phyloP scores from a whole-genome alignment of 495 filamentous ascomycete species.

The Articulospora tetracladia region DNA sequence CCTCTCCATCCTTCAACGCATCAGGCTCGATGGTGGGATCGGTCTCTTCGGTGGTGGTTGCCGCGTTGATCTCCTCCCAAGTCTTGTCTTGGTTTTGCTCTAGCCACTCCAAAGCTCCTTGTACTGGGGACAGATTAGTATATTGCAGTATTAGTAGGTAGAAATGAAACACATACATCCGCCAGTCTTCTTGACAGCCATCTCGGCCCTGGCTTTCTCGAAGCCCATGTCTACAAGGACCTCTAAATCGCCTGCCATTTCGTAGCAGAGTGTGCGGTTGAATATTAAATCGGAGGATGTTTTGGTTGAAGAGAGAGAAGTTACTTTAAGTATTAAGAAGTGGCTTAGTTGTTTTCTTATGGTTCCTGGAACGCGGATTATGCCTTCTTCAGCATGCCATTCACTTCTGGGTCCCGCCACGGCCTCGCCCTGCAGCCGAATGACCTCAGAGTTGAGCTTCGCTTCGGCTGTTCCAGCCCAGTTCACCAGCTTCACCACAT shows the following conservation, averaged over 20 bases:
- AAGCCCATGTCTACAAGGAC: conserved; percentile 95
- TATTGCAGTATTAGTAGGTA: not conserved
- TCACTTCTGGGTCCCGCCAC: not conserved
- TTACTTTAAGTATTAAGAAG: too few species aligned
- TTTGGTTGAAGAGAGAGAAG: not conserved
- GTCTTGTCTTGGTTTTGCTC: conserved; percentile 83
- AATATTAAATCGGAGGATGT: not conserved
- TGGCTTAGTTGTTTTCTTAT: too few species aligned
- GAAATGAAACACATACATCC: conserved; percentile 52
- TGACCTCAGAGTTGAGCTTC: conserved; percentile 1
- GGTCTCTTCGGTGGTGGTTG: conserved; percentile 34
- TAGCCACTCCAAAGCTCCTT: conserved; percentile 90
- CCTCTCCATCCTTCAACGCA: conserved; percentile 57
- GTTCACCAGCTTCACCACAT: not conserved
- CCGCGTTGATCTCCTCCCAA: conserved; percentile 67
- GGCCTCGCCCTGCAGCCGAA: not conserved
- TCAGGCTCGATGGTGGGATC: conserved; percentile 47
- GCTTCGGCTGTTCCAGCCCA: not conserved
- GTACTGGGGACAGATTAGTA: conserved; percentile 49
- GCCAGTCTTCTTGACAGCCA: conserved; percentile 77
- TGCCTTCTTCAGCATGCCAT: not conserved
- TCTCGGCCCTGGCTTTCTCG: conserved; percentile 69
- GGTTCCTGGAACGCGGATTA: too few species aligned
- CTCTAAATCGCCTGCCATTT: conserved; percentile 53
- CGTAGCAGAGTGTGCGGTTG: not conserved